Percentiles rank a stretch among this genome's conserved stretches.
Conservation (phyloP, 2,329 filamentous ascomycete species). For the Neonectria sp. region DNA sequence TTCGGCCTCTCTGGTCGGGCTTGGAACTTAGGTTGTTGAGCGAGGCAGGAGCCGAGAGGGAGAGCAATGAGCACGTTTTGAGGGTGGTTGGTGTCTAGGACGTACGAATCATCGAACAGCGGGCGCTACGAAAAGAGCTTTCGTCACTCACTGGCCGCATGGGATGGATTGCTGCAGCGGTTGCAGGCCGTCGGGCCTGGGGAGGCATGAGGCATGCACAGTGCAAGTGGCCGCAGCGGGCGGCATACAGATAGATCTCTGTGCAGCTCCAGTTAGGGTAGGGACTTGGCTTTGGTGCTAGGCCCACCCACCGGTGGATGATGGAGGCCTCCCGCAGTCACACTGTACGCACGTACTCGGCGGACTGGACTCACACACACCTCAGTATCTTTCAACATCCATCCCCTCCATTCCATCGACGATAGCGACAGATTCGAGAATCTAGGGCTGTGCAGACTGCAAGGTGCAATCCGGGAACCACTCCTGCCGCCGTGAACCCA, state of each 20-base stretch:
- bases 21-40: neutral
- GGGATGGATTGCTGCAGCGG: neutral
- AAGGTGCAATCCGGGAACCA: neutral
- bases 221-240: neutral
- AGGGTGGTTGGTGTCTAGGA: no score
- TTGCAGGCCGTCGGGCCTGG: no score
- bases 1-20: neutral
- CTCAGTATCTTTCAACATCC: neutral
- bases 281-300: constrained; percentile 1
- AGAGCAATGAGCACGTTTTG: neutral
- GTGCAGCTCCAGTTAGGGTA: neutral
- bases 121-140: no score
- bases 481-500: neutral
- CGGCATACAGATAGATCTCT: no score
- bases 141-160: no score
- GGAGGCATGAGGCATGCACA: neutral
- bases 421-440: neutral
- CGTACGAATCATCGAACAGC: no score
- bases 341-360: neutral
- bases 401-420: neutral
- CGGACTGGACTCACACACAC: neutral
- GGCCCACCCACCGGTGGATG: neutral
- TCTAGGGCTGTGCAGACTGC: neutral
- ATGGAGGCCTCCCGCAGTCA: neutral
- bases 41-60: neutral